Base-by-base conservation (phyloP, 441 rosid genomes). In the Croton setiger region DNA sequence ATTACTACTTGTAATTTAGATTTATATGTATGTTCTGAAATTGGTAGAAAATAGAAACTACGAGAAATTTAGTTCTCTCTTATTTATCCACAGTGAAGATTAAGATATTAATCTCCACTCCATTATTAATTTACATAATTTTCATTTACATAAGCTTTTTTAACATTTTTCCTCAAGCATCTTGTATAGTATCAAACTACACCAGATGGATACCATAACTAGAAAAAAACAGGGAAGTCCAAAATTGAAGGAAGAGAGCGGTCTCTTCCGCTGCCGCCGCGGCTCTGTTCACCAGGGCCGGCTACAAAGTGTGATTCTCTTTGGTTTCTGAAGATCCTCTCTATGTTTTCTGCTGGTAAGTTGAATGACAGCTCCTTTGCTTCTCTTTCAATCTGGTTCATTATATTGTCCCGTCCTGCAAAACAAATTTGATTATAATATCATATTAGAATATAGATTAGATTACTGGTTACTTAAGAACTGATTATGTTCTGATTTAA, bases 291-390 rank as follows among this genome's bases (percentile, higher is more conserved):
- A 61, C 64, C 48, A 14, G 43, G 31, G 31, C 31, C 39, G 2
- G 84, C 74, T 13, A 79, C 80, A 55, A 82, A 87, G 70, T 80
- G 58, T 0, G 85, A 79, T 64, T 79, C 81, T 60, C 75, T 73
- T 44, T 84, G 88, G 74, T 77, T 86, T 49, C 48, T 66, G 44
- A 86, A 83, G 12, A 88, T 31, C 75, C 75, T 71, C 66, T 85
- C 84, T 3, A 84, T 76, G 39, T 67, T 0, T 60, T 72, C 54
- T 9, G 79, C 64, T 15, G 80, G 84, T 4, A 72, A 74, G 7
- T 85, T 81, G 43, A 83, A 90, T 3, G 81, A 57, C 12, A 88
- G 11, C 69, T 83, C 80, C 70, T 77, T 78, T 2, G 74, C 86
- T 72, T 68, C 81, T 39, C 23, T 60, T 55, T 83, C 75, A 27